Base-by-base conservation (phyloP, 1,139 yeast genomes). In the Nakaseomyces bracarensis region DNA sequence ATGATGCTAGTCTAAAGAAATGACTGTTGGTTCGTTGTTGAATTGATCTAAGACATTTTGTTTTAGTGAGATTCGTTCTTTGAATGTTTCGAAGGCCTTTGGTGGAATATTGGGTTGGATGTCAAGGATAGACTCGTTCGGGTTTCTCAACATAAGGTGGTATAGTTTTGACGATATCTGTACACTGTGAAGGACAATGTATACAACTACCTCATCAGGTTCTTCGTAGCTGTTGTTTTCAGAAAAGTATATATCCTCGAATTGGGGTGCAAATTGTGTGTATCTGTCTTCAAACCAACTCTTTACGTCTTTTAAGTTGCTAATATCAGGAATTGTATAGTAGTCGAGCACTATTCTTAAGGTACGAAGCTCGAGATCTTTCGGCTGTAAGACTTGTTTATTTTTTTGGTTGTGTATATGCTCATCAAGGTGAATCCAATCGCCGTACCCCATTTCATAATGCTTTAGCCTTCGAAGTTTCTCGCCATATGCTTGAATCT, bases 401-500 rank as follows among this genome's bases (percentile, higher is more conserved):
- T 16, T 10, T n/a, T 19, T 18, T 10, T 22, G 8, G 10, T n/a
- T 16, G 13, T 4, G 23, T 6, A 23, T 25, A 16, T 23, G 20
- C 14, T 13, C 18, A 9, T 45, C 39, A 5, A 41, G 38, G n/a
- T 38, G 21, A 25, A 42, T 46, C 63, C 63, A 58, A 43, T 57
- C 51, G 6, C 53, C 55, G 33, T 51, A 50, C 3, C 53, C 48
- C 18, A 46, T 22, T 9, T 46, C 44, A 28, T 55, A 56, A 38
- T 57, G 55, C 31, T 52, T 55, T 21, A 54, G 38, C 33, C 53
- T 57, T 15, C 63, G 47, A 23, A 58, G 46, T 11, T 31, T 37
- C 33, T 54, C 53, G 3, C 62, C 61, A 38, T 56, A 51, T n/a
- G 46, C 45, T 41, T 57, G 59, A 10, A 56, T 45, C 2, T 41